Evolutionary conservation across 139 green algal genomes (phyloP), one percentile per base, ranked within the genome.

Genomic region (Yamagishiella unicocca): DNA sequence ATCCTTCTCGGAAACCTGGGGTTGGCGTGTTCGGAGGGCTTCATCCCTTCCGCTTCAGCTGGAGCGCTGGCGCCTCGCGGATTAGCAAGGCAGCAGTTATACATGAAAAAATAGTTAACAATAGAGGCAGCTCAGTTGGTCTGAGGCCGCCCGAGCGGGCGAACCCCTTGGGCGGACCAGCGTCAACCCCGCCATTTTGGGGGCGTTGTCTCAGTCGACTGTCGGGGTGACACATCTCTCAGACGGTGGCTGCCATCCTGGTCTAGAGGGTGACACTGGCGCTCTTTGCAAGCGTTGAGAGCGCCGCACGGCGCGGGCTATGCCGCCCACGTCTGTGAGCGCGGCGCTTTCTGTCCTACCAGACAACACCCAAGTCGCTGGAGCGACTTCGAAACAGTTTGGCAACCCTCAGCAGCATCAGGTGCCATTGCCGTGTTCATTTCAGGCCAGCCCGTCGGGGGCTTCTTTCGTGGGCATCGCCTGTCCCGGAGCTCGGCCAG

Each of bases 151-250:
- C n/a, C n/a, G n/a, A n/a, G n/a, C n/a, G n/a, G n/a, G n/a, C n/a
- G n/a, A n/a, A n/a, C n/a, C n/a, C n/a, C n/a, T 62, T 40, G 72
- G 35, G 38, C 8, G 9, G 72, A 37, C 29, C 10, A 71, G 64
- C 64, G 64, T 33, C 64, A 72, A 72, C 64, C 64, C 29, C 64
- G 64, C 64, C 64, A 72, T 42, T 72, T 72, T 37, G 24, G 64
- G 29, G n/a, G n/a, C n/a, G n/a, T n/a, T n/a, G n/a, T n/a, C n/a
- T n/a, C 24, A 25, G 64, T 72, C 9, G 64, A 72, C 64, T 29
- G 29, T 33, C 12, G 64, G 25, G 2, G 29, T 10, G 64, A 72
- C 64, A 25, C 64, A 72, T 25, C 2, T 37, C 64, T 25, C 24
- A 37, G 12, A 37, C 64, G 33, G 24, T 2, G 64, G 19, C 64